phyloP scores from a whole-genome alignment of 2,329 filamentous ascomycete genomes.

The Clonostachys solani region DNA sequence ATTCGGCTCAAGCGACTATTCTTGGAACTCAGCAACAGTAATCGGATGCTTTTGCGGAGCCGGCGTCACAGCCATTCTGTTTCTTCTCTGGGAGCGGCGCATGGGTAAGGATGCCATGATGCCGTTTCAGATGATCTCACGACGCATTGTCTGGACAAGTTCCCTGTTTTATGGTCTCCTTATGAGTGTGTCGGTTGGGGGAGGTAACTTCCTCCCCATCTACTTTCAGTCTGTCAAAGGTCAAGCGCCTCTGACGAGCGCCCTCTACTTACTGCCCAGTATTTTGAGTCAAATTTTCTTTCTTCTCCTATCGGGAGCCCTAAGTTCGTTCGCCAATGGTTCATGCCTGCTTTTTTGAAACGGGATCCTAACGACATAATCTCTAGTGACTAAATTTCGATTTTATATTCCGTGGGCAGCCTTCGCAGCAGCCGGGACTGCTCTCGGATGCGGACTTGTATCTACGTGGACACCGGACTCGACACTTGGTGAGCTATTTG shows the following conservation, averaged over 20 bases:
- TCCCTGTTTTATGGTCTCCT: conserved; percentile 22
- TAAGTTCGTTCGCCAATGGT: conserved; percentile 8
- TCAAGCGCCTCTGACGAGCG: conserved; percentile 14
- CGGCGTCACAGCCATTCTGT: conserved; percentile 17
- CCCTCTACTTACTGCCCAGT: conserved; percentile 17
- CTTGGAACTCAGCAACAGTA: conserved; percentile 19
- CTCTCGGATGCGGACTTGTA: conserved; percentile 28
- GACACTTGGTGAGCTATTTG: conserved; percentile 31
- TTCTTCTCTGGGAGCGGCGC: conserved; percentile 24
- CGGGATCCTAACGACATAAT: background rate
- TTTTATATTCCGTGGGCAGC: conserved; percentile 16
- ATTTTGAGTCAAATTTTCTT: conserved; percentile 11
- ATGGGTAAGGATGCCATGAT: conserved; percentile 31
- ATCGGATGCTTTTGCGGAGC: conserved; percentile 28
- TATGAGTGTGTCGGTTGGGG: conserved; percentile 32
- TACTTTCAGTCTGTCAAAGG: conserved; percentile 42
- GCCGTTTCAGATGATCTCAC: conserved; percentile 9
- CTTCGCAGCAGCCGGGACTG: conserved; percentile 26
- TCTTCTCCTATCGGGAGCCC: conserved; percentile 15
- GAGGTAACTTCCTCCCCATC: conserved; percentile 38
- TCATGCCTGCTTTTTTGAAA: background rate
- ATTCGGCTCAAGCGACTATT: conserved; percentile 30
- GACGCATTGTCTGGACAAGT: conserved; percentile 5
- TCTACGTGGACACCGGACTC: conserved; percentile 28
- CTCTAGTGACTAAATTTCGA: conserved; percentile 1